Evolutionary conservation across 208 protist species (phyloP), one percentile per base, ranked within the genome.

Genomic region (Naegleria fowleri): DNA sequence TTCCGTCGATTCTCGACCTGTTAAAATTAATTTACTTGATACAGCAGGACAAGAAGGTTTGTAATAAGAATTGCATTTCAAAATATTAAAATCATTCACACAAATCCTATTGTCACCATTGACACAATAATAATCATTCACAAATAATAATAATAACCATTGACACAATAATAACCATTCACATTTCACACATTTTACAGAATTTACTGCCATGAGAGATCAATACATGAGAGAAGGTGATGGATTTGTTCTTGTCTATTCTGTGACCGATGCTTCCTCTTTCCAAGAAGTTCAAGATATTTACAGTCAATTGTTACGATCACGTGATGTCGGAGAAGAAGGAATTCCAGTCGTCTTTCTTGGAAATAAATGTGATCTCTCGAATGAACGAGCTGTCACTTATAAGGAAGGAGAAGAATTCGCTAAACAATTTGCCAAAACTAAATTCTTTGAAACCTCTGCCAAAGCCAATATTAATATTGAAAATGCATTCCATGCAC

Each of bases 41-140:
- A 97, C 96, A 29, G 96, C 96, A 9, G 96, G 96, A n/a, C 93
- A 96, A 91, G 94, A 95, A 90, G 94, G 96, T 96, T n/a, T n/a
- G n/a, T n/a, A n/a, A n/a, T n/a, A n/a, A n/a, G n/a, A n/a, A n/a
- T n/a, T n/a, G n/a, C n/a, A n/a, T n/a, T n/a, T n/a, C n/a, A n/a
- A n/a, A n/a, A n/a, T n/a, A n/a, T n/a, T n/a, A n/a, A n/a, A n/a
- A n/a, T n/a, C n/a, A n/a, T n/a, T n/a, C n/a, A n/a, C n/a, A n/a
- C n/a, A n/a, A n/a, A n/a, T n/a, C n/a, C n/a, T n/a, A n/a, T n/a
- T n/a, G n/a, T n/a, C n/a, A n/a, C n/a, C n/a, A n/a, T n/a, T n/a
- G n/a, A n/a, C n/a, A n/a, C n/a, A n/a, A n/a, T n/a, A n/a, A n/a
- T n/a, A n/a, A n/a, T n/a, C n/a, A n/a, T n/a, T n/a, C n/a, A n/a